Percentiles rank a stretch among this genome's conserved stretches.
These are phyloP conservation scores for Helotiales sp. DNA, from an alignment of 2,329 filamentous ascomycete species.

Conservation along the genomic window DNA sequence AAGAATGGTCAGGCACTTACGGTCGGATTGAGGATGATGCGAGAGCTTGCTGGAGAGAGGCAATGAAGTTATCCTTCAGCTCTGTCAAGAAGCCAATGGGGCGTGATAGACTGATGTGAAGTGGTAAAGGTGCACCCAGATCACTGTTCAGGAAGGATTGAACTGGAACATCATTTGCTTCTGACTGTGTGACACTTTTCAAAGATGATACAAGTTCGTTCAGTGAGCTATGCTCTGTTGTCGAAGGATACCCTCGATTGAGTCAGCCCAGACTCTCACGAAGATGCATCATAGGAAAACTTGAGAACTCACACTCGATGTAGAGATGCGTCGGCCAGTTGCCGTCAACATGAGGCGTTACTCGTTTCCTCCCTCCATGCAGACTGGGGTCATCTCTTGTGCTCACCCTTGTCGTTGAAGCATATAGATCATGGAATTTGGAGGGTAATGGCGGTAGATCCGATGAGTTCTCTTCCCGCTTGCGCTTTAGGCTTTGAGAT, in stretches of 20 bases:
- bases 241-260: slow-evolving; percentile 53
- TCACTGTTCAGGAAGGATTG: slow-evolving; percentile 75
- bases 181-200: slow-evolving; percentile 22
- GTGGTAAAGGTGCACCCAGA: slow-evolving; percentile 72
- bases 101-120: slow-evolving; percentile 89
- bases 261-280: slow-evolving; percentile 23
- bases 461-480: slow-evolving; percentile 15
- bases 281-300: neutral
- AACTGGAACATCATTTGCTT: slow-evolving; percentile 41
- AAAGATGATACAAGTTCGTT: slow-evolving; percentile 42
- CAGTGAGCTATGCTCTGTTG: slow-evolving; percentile 49
- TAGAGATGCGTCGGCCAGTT: slow-evolving; percentile 95
- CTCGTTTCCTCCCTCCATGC: slow-evolving; percentile 81
- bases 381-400: slow-evolving; percentile 79
- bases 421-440: slow-evolving; percentile 86
- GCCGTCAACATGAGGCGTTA: slow-evolving; percentile 80
- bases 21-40: slow-evolving; percentile 41
- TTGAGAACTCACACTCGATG: slow-evolving; percentile 73
- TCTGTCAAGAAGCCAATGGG: slow-evolving; percentile 73
- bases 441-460: slow-evolving; percentile 72
- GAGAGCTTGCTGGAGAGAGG: slow-evolving; percentile 49
- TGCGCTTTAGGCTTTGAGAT: slow-evolving; percentile 40
- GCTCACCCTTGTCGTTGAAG: slow-evolving; percentile 74
- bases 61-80: slow-evolving; percentile 69
- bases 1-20: slow-evolving; percentile 41